phyloP scores from a whole-genome alignment of 140 eudicot genomes.

The Cichorium intybus region DNA sequence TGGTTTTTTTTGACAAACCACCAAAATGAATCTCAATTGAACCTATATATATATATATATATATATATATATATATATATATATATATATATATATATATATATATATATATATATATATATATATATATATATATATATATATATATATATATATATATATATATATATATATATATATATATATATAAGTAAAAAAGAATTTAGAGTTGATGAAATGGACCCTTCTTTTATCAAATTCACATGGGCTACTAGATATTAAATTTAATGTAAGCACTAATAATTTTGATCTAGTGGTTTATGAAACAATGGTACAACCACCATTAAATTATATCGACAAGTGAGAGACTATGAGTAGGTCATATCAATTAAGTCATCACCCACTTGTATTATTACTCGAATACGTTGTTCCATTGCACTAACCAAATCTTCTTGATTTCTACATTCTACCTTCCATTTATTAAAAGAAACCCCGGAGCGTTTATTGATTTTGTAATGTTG shows the following conservation, averaged over 20 bases:
- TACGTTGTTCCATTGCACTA: slow-evolving; percentile 22
- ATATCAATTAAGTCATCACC: slow-evolving; percentile 32
- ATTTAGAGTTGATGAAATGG: slow-evolving; percentile 29
- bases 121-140: not conserved
- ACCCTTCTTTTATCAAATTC: slow-evolving; percentile 30
- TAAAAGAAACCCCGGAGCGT: not conserved
- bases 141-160: not conserved
- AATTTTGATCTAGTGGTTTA: slow-evolving; percentile 23
- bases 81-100: no score
- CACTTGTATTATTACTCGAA: slow-evolving; percentile 27
- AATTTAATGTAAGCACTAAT: slow-evolving; percentile 21
- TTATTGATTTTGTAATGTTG: not conserved
- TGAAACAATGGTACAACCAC: slow-evolving; percentile 35
- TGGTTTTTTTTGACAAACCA: no score
- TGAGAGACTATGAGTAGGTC: slow-evolving; percentile 37
- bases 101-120: no score
- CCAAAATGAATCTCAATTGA: no score
- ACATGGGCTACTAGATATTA: slow-evolving; percentile 36
- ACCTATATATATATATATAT: no score
- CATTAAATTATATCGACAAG: slow-evolving; percentile 31
- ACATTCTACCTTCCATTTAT: slow-evolving; percentile 27
- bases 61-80: no score
- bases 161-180: not conserved
- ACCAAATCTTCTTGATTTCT: slow-evolving; percentile 28
- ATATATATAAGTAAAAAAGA: not conserved